Evolutionary conservation across 75 land plant genomes (phyloP), one percentile per base, ranked within the genome.

Genomic region (Sequoia sempervirens): DNA sequence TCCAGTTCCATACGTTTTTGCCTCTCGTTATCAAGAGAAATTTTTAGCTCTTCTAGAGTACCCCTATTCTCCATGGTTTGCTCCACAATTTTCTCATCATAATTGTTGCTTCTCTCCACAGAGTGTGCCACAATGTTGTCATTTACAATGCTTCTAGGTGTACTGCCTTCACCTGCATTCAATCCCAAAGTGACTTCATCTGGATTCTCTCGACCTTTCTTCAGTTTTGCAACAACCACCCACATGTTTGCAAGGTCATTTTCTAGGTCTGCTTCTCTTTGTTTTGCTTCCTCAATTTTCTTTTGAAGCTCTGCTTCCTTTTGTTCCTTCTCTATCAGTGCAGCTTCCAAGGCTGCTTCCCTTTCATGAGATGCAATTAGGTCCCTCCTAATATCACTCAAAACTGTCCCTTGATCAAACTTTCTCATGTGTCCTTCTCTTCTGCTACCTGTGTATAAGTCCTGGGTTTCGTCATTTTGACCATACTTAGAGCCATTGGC

Each of bases 181-280:
- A 56, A 15, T 23, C 84, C 86, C 58, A 61, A 82, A 58, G 81
- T 75, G 26, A 5, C 45, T 26, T 85, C 87, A 9, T 84, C 85
- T 36, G 80, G 45, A 37, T 30, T 74, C 54, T n/a, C 72, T 32
- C 79, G 84, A 68, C 86, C 82, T 26, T 86, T 89, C 69, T 87
- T 90, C 83, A 92, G 69, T 83, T 92, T 90, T 41, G 97, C 91
- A 84, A 93, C 84, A 43, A 90, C 86, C 73, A 92, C 89, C 97
- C 95, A 93, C 97, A 95, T 95, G 52, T 90, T 90, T 64, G 95
- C 95, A 41, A 95, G 89, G 58, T 95, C 95, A 87, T 92, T 92
- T 82, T 95, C 97, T 5, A 95, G 70, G 46, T 88, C 88, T 83
- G 86, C 85, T 72, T 95, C 97, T 36, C 83, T 88, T 43, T 78